Evolutionary conservation across 2,329 filamentous ascomycete species (phyloP), one percentile per base, ranked within the genome.

Genomic region (Verticillium dahliae): DNA sequence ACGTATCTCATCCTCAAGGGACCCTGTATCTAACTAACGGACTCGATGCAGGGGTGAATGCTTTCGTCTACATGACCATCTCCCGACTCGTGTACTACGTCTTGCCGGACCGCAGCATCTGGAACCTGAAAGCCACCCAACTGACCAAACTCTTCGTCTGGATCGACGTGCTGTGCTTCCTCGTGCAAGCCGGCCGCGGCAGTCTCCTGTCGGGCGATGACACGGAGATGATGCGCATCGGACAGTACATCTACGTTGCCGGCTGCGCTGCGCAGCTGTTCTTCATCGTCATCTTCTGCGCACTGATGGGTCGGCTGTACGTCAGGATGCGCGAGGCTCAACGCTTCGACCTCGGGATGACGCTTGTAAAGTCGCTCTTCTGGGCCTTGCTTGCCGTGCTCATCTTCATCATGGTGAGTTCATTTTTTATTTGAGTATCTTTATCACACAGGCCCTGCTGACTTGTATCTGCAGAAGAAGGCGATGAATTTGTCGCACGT

Each of bases 71-170:
- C 69, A 80, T 80, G 77, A 74, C 73, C 3, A 71, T 78, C 45
- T 74, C 76, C 1, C 72, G 75, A 37, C 70, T 77, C 64, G 68
- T 78, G 5, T 73, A 74, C 66, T 75, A 73, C 61, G 71, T 70
- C 62, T 69, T 78, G 31, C 76, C 76, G 1, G 71, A 74, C 10
- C 72, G 73, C 64, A 72, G 68, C 34, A 70, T 78, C 22, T 67
- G 74, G 39, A 71, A 73, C 10, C 66, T 76, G 56, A 73, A 69
- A 35, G 71, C 74, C 18, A 67, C 69, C 33, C 71, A 71, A 18
- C 72, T 83, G 62, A 76, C 78, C 14, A 74, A 75, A 52, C 67
- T 77, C 41, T 82, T 83, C 57, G 78, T 83, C 9, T 76, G 75
- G 70, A 70, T 80, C 38, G 80, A 82, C 64, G 65, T 82, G n/a